A percentile compares a stretch with the other conserved stretches of the same genome.
These are phyloP conservation scores for Sporisorium graminicola DNA, from an alignment of 1,284 basidiomycete species.

Conservation along the genomic window DNA sequence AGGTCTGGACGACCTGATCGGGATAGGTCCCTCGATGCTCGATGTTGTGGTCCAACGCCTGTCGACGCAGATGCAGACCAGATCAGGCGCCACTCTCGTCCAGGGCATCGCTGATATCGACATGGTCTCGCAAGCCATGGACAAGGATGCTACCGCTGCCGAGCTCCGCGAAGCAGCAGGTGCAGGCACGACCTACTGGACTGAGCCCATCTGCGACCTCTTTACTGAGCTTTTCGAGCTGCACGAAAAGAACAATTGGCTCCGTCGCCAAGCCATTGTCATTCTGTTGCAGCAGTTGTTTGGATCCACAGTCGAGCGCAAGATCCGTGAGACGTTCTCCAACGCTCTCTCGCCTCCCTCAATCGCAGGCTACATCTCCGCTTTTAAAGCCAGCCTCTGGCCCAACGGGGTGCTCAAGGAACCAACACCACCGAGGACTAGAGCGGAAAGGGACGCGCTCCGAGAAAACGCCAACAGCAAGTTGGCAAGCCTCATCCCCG, in stretches of 20 bases:
- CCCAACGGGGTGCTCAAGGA: slow-evolving; percentile 81
- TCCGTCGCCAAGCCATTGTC: slow-evolving; percentile 93
- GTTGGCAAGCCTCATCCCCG: slow-evolving; percentile 90
- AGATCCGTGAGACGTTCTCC: slow-evolving; percentile 82
- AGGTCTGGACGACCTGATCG: slow-evolving; percentile 59
- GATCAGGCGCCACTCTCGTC: slow-evolving; percentile 25
- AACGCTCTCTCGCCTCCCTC: slow-evolving; percentile 69
- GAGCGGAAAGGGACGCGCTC: slow-evolving; percentile 82
- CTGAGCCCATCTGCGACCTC: slow-evolving; percentile 92
- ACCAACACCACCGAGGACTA: slow-evolving; percentile 77
- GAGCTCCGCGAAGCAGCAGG: slow-evolving; percentile 80
- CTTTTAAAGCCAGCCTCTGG: slow-evolving; percentile 81
- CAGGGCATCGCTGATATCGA: slow-evolving; percentile 52
- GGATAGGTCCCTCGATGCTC: slow-evolving; percentile 59
- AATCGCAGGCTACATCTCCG: slow-evolving; percentile 76
- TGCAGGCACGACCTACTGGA: slow-evolving; percentile 84
- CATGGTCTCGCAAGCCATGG: slow-evolving; percentile 55
- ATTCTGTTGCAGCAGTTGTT: slow-evolving; percentile 95
- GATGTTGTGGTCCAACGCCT: slow-evolving; percentile 55
- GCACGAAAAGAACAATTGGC: slow-evolving; percentile 94
- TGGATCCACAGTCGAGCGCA: slow-evolving; percentile 96
- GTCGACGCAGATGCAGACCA: slow-evolving; percentile 57
- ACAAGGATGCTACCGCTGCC: slow-evolving; percentile 69
- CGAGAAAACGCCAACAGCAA: slow-evolving; percentile 88
- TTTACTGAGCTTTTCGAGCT: slow-evolving; percentile 92